Percentiles rank a stretch among this genome's conserved stretches.
Evolutionary conservation across 805 yeast genomes (phyloP).

Genomic region (Saccharomyces kudriavzevii): DNA sequence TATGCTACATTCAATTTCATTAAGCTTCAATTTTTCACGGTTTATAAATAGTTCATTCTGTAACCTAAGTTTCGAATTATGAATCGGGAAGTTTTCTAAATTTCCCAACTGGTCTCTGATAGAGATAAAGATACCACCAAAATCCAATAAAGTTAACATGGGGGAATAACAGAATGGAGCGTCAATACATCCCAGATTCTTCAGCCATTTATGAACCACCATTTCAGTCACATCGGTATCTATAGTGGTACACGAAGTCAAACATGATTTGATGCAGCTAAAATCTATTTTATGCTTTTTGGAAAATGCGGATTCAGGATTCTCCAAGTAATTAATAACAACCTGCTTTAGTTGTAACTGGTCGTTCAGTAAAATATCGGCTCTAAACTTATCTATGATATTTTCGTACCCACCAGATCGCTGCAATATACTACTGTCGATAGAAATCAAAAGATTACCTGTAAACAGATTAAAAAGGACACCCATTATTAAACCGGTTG

Average conservation of each 20-base stretch:
- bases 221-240: slow-evolving; percentile 91
- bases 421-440: slow-evolving; percentile 65
- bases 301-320: slow-evolving; percentile 77
- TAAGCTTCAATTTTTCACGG: slow-evolving; percentile 30
- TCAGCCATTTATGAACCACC: slow-evolving; percentile 79
- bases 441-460: slow-evolving; percentile 76
- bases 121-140: slow-evolving; percentile 92
- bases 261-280: slow-evolving; percentile 76
- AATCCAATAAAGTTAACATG: slow-evolving; percentile 78
- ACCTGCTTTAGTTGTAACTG: slow-evolving; percentile 84
- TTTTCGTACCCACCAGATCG: slow-evolving; percentile 84
- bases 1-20: slow-evolving; percentile 26
- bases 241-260: slow-evolving; percentile 79
- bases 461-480: slow-evolving; percentile 72
- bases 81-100: slow-evolving; percentile 27
- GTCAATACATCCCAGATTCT: slow-evolving; percentile 77
- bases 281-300: slow-evolving; percentile 71
- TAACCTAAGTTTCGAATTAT: slow-evolving; percentile 20
- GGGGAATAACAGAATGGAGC: slow-evolving; percentile 80
- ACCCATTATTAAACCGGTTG: slow-evolving; percentile 82
- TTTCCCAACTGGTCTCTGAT: slow-evolving; percentile 75
- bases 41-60: slow-evolving; percentile 31
- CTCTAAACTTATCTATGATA: slow-evolving; percentile 59
- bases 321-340: slow-evolving; percentile 83
- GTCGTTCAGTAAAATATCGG: slow-evolving; percentile 72